phyloP scores from a whole-genome alignment of 345 rosid genomes.

The Ceriops zippeliana region DNA sequence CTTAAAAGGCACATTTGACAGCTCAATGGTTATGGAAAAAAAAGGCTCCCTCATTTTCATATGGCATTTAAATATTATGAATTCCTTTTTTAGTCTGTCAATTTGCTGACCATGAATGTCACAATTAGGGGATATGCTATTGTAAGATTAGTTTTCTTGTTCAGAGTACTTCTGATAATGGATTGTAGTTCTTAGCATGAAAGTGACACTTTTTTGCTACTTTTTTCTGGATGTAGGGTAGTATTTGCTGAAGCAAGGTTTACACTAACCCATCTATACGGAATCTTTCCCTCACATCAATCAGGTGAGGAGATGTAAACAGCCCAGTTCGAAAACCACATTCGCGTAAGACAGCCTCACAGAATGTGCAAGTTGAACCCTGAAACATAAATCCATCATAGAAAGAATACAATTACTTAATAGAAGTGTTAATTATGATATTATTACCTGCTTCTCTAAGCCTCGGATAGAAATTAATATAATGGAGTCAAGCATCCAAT shows the following conservation, averaged over 20 bases:
- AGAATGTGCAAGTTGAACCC: conserved; percentile 94
- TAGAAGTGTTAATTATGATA: not conserved
- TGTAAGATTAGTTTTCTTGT: not conserved
- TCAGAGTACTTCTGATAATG: not conserved
- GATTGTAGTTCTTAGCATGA: not conserved
- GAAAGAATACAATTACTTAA: not conserved
- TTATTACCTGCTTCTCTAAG: not conserved
- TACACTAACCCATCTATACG: conserved; percentile 70
- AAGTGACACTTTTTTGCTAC: not conserved
- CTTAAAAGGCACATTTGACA: not conserved
- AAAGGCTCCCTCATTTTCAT: not conserved
- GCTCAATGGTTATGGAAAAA: not conserved
- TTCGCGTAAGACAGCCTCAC: conserved; percentile 77
- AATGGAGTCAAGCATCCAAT: not conserved
- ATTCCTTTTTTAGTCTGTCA: not conserved
- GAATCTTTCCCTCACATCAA: conserved; percentile 91
- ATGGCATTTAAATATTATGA: not conserved
- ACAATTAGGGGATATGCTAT: not conserved
- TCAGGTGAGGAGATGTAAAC: conserved; percentile 87
- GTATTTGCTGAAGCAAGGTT: not conserved
- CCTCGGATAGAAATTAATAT: not conserved
- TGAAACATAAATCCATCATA: conserved; percentile 27
- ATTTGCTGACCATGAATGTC: not conserved
- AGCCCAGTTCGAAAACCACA: conserved; percentile 80
- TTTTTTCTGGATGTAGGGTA: not conserved